Base-by-base conservation (phyloP, 2,329 filamentous ascomycete species). In the Torrubiella hemipterigena region DNA sequence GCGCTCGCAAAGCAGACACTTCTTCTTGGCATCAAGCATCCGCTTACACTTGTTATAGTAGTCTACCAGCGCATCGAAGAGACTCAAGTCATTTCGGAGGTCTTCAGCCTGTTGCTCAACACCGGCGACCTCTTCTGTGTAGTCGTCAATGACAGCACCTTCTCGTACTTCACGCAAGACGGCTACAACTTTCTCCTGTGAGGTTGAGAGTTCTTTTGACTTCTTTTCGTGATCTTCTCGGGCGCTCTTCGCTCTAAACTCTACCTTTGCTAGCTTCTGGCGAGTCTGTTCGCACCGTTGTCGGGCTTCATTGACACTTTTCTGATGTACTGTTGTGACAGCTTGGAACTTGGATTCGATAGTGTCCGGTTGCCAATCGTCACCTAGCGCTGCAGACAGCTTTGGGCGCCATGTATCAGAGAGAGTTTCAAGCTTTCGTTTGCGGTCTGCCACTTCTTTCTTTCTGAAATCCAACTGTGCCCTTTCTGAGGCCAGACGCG, bases 401-500 rank as follows among this genome's bases (percentile, higher is more conserved):
- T 81, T 81, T 20, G 77, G 65, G 30, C 68, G 71, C 63, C 93
- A 84, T 0, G 84, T 84, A 29, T 65, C 74, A 38, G 65, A 73
- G 59, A 95, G 73, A 1, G 83, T 91, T 7, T 86, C 71, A 3
- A 96, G 63, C 38, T 81, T 81, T 20, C 73, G 70, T 50, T 81
- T 73, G 33, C 79, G 73, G 41, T 85, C 78, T 39, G 73, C 72
- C 17, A 85, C 56, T 47, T 94, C 82, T 43, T 86, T 87, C 46
- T 81, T 86, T 20, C 87, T 68, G 43, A 82, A 77, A 35, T 93
- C 83, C 9, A 98, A 67, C 44, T 82, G 79, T 10, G 89, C 91
- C 22, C 86, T 71, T 39, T 93, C 86, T 4, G 79, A 76, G 6
- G 86, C 85, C 35, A 82, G 71, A 35, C 78, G 77, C 3, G 82